Conservation (phyloP, 306 rosid species). For the Prunus mongolica region DNA sequence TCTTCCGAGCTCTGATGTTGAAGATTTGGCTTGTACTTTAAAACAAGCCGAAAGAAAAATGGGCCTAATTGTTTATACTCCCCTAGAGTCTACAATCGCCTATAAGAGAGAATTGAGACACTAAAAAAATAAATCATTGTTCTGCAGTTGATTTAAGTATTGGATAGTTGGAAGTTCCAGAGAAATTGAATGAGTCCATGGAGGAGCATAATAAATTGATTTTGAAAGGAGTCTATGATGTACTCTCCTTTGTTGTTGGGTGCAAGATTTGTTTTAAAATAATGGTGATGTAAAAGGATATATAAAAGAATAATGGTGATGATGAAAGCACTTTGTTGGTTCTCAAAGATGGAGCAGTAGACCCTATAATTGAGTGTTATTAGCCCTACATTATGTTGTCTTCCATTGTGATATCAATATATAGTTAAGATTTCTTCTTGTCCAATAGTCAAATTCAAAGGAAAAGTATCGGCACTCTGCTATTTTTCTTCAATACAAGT, state of each 20-base stretch:
- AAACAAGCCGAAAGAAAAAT: slow-evolving; percentile 11
- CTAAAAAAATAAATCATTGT: not conserved
- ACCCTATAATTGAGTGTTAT: not conserved
- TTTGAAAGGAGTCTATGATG: not conserved
- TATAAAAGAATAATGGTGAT: not conserved
- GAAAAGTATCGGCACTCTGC: not conserved
- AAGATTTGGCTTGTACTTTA: slow-evolving; percentile 11
- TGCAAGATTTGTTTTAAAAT: not conserved
- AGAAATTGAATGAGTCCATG: slow-evolving; percentile 17
- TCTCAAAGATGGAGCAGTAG: not conserved
- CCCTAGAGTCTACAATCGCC: slow-evolving; percentile 1
- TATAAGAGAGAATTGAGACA: not conserved
- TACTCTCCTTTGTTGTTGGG: slow-evolving; percentile 2
- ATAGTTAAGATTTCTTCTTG: not conserved
- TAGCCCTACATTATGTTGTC: not conserved
- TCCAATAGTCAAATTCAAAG: not conserved
- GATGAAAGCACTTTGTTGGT: not conserved
- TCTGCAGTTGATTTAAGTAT: not conserved
- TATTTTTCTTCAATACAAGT: not conserved
- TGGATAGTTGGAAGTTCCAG: slow-evolving; percentile 9
- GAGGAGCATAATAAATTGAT: slow-evolving; percentile 6
- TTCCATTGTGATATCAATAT: not conserved
- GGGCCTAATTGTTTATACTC: not conserved
- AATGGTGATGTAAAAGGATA: not conserved
- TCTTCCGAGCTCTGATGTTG: slow-evolving; percentile 16